A percentile compares a stretch with the other conserved stretches of the same genome.
Evolutionary conservation across 768 basidiomycete species (phyloP).

Genomic region (Collybiopsis confluens): DNA sequence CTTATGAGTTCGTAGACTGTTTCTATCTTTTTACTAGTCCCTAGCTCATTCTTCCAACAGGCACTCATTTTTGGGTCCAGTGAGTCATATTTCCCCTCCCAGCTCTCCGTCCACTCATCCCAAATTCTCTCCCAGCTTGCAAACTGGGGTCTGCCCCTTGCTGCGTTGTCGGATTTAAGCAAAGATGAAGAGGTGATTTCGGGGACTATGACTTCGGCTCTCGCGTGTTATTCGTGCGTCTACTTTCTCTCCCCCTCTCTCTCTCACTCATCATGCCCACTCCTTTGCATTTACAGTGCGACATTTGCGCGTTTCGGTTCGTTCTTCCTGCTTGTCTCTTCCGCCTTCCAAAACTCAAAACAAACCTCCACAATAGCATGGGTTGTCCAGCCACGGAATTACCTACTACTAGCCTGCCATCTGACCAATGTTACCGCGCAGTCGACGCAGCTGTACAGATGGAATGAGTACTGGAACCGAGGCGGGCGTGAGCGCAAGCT

Average conservation of each 20-base stretch:
- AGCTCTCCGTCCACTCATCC: no score
- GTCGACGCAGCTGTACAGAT: conserved; percentile 76
- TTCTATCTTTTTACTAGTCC: conserved; percentile 2
- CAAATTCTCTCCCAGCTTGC: conserved; percentile 81
- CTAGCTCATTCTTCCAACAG: conserved; percentile 34
- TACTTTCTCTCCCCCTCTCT: conserved; percentile 3
- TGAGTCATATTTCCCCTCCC: conserved; percentile 53
- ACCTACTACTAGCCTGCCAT: conserved; percentile 93
- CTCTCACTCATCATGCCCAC: conserved; percentile 9
- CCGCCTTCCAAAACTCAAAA: conserved; percentile 1
- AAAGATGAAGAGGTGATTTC: conserved; percentile 98
- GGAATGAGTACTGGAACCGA: conserved; percentile 85
- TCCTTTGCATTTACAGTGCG: conserved; percentile 30
- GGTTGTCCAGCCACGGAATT: conserved; percentile 94
- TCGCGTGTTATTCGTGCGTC: conserved; percentile 91
- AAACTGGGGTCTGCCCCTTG: conserved; percentile 97
- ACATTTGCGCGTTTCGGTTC: conserved; percentile 96
- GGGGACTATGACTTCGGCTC: conserved; percentile 91
- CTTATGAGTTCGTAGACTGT: conserved; percentile 92
- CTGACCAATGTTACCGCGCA: conserved; percentile 88
- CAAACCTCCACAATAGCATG: conserved; percentile 54
- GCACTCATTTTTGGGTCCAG: conserved; percentile 98
- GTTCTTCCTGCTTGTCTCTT: conserved; percentile 18
- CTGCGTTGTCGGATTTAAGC: conserved; percentile 83
- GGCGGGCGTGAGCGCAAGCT: conserved; percentile 81